Base-by-base conservation (phyloP, 768 basidiomycete species). In the Pleurotus tuber-regium region DNA sequence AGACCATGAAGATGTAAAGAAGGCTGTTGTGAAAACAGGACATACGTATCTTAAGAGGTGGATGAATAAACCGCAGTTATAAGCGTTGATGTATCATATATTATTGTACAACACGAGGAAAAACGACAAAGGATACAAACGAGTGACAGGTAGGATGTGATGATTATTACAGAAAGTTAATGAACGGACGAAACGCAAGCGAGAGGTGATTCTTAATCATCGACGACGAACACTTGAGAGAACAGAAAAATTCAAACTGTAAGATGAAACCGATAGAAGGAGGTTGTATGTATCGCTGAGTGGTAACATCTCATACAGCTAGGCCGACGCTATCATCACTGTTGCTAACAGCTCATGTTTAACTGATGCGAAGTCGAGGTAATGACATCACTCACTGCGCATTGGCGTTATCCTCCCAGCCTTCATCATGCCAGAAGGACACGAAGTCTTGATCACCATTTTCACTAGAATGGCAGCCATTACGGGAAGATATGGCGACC, bases 41-140 rank as follows among this genome's bases (percentile, higher is more conserved):
- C 86, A 89, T 58, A 79, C 82, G 9, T 86, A 77, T 57, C 66
- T 93, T 50, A 88, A 80, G 63, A 89, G 87, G 63, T 92, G 91
- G 91, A 70, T 91, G 49, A 80, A 67, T 43, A 88, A 83, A 56
- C 77, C 78, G 1, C 71, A 72, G 58, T 75, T 59, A 70, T 53
- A 42, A 11, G n/a, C n/a, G 19, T 8, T 38, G 19, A 38, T 16
- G 36, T 36, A 54, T 50, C n/a, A 29, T 36, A 33, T 36, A 21
- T 38, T 18, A 11, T 23, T 42, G 41, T 23, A 42, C 18, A 42
- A 25, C 19, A 42, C 18, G 18, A 42, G 4, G n/a, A n/a, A n/a
- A n/a, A n/a, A n/a, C n/a, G n/a, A n/a, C n/a, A n/a, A n/a, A n/a
- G n/a, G n/a, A 29, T 30, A 14, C n/a, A 29, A 46, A 46, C 25